A percentile compares a stretch with the other conserved stretches of the same genome.
These are phyloP conservation scores for Candida easanensis DNA, from an alignment of 805 yeast genomes.

Conservation along the genomic window DNA sequence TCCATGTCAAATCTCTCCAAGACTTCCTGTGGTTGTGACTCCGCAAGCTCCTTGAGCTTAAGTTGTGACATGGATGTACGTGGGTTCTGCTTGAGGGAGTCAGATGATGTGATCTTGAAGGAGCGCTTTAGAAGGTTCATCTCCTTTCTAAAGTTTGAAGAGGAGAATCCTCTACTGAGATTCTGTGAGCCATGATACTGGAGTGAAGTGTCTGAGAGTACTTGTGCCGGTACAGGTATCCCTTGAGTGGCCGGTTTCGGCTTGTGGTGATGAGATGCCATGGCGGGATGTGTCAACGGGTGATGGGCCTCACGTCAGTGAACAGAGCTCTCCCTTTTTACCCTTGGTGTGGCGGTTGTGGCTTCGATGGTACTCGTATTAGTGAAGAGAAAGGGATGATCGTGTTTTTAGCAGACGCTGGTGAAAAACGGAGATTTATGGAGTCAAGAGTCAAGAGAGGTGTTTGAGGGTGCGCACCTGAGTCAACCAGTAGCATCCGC, in stretches of 20 bases:
- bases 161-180: not conserved
- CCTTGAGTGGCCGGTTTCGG: too few species aligned
- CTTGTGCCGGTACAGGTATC: not conserved
- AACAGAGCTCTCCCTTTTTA: not conserved
- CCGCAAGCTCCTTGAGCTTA: constrained; percentile 28
- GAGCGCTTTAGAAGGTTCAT: constrained; percentile 10
- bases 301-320: not conserved
- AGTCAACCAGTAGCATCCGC: not conserved
- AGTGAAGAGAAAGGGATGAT: too few species aligned
- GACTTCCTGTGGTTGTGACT: constrained; percentile 16
- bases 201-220: not conserved
- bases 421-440: too few species aligned
- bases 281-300: not conserved
- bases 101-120: constrained; percentile 12
- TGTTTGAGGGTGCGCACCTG: not conserved
- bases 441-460: too few species aligned
- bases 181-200: not conserved
- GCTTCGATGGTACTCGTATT: not conserved
- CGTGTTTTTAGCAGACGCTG: too few species aligned
- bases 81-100: constrained; percentile 19
- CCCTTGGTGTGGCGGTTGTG: not conserved
- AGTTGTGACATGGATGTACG: constrained; percentile 36
- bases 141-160: constrained; percentile 6
- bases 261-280: too few species aligned
- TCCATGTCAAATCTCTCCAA: constrained; percentile 37